Base-by-base conservation (phyloP, 257 asterid species). In the Nicotiana knightiana region DNA sequence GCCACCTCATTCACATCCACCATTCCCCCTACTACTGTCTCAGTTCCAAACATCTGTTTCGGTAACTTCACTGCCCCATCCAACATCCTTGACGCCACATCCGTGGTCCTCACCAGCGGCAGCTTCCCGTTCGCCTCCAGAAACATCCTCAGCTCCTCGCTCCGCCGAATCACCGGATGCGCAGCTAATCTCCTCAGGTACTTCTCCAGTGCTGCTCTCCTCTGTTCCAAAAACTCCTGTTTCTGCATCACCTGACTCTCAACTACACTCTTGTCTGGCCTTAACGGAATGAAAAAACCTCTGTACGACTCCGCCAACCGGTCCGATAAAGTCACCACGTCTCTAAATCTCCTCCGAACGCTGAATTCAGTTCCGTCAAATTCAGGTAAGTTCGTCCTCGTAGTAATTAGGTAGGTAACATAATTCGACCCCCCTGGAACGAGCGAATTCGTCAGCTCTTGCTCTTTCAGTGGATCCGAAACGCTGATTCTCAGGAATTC, bases 201-300 rank as follows among this genome's bases (percentile, higher is more conserved):
- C 88, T 91, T 96, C 93, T 96, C 99, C 89, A 96, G 78, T 18
- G 96, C 95, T 1, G 79, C 85, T 8, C 99, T 91, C 90, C 98
- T 89, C 86, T 93, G 99, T 86, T 94, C 98, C 48, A 96, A 91
- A 71, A 96, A 96, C 39, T 94, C 99, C 67, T 82, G 86, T 82
- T 89, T 89, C 88, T 94, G 98, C 97, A 96, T 94, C 89, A 94
- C 97, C 84, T 94, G 98, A 77, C 97, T 85, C 92, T 96, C 99
- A 66, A 96, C 97, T 66, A 92, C 97, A 83, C 94, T 92, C 89
- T 96, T 96, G 80, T 96, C 99, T 15, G 99, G 99, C 85, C 99
- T 86, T 48, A 96, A 35, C 1, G 99, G 99, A 46, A 96, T 90
- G 11, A 94, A 91, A 85, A 84, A 89, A 55, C 99, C 99, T 28